These are phyloP conservation scores for Teunomyces pallodes DNA, from an alignment of 805 yeast species.

Conservation along the genomic window DNA sequence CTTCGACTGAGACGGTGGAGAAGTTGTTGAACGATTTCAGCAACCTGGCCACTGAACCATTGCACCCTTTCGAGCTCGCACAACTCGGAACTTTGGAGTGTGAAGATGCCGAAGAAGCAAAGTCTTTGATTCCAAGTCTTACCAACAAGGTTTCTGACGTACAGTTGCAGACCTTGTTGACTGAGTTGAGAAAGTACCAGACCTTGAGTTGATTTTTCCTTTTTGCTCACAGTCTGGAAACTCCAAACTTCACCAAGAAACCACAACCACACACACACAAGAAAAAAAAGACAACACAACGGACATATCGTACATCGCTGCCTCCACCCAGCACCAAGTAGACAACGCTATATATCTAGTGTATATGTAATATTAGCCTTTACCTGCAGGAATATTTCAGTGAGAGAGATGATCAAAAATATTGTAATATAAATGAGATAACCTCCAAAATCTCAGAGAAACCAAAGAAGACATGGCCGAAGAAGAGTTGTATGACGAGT, in stretches of 20 bases:
- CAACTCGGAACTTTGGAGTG: conserved; percentile 88
- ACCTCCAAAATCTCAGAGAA: not conserved
- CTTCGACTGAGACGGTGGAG: conserved; percentile 92
- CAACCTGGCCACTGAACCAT: conserved; percentile 41
- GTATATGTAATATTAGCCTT: not conserved
- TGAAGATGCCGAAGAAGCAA: conserved; percentile 97
- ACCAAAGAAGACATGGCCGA: conserved; percentile 46
- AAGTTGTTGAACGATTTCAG: conserved; percentile 74
- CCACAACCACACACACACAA: not conserved
- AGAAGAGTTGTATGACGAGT: conserved; percentile 72
- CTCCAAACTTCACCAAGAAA: not conserved
- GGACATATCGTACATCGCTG: not conserved
- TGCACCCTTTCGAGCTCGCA: conserved; percentile 95
- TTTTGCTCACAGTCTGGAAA: not conserved
- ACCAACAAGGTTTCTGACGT: conserved; percentile 77
- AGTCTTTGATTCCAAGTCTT: conserved; percentile 87
- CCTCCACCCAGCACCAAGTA: not conserved
- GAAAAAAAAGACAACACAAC: not conserved
- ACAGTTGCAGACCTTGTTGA: conserved; percentile 81
- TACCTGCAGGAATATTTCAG: not conserved
- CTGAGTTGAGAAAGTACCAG: conserved; percentile 70
- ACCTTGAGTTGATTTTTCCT: conserved; percentile 32
- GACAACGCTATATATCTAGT: conserved; percentile 1
- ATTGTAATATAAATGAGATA: not conserved
- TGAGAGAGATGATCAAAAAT: conserved; percentile 1